Percentiles rank a stretch among this genome's conserved stretches.
Evolutionary conservation across 2,329 filamentous ascomycete genomes (phyloP).

Genomic region (Onygenales sp.): DNA sequence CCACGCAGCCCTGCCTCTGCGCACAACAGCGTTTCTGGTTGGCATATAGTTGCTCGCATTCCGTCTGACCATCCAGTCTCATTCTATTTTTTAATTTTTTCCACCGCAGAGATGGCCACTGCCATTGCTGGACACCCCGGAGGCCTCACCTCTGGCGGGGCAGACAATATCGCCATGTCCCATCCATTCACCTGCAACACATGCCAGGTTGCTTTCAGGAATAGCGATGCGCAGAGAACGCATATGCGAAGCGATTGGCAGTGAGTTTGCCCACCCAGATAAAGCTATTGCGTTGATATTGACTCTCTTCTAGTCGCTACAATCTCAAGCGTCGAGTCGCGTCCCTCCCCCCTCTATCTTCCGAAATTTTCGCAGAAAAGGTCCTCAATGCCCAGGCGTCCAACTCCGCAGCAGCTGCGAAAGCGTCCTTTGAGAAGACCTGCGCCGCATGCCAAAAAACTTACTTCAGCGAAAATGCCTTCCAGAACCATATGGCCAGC

Average conservation of each 20-base stretch:
- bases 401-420: slow-evolving; percentile 73
- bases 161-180: slow-evolving; percentile 33
- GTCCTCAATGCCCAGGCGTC: slow-evolving; percentile 83
- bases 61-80: not conserved
- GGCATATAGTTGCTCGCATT: not conserved
- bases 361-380: slow-evolving; percentile 91
- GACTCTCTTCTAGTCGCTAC: slow-evolving; percentile 57
- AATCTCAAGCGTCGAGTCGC: slow-evolving; percentile 71
- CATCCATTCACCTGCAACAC: slow-evolving; percentile 98
- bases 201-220: slow-evolving; percentile 92
- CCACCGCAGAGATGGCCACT: slow-evolving; percentile 6
- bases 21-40: not conserved
- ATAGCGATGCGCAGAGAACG: slow-evolving; percentile 80
- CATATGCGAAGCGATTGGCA: slow-evolving; percentile 99
- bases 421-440: slow-evolving; percentile 75
- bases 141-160: slow-evolving; percentile 10
- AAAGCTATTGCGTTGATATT: slow-evolving; percentile 12
- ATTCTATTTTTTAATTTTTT: not conserved
- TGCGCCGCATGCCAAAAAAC: slow-evolving; percentile 81
- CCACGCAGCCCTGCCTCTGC: not conserved
- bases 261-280: slow-evolving; percentile 45
- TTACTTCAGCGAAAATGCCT: slow-evolving; percentile 95
- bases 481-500: slow-evolving; percentile 82
- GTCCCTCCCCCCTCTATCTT: slow-evolving; percentile 64
- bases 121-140: not conserved